Evolutionary conservation across 371 early-diverging fungal species (phyloP).

Genomic region (Massospora cicadina): DNA sequence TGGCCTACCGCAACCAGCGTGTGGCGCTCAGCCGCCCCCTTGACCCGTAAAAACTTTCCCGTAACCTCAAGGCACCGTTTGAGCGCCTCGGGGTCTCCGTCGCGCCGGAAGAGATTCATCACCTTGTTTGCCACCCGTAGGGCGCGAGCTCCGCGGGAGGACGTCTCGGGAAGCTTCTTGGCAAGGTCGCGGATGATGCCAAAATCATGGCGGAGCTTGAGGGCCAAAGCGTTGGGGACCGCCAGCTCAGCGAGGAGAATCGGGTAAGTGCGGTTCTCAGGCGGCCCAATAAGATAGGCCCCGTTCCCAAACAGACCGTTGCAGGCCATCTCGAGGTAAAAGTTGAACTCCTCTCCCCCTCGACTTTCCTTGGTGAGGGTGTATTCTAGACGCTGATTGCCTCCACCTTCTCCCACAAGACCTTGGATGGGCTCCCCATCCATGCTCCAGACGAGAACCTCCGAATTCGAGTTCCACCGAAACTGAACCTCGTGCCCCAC

Average conservation of each 20-base stretch:
- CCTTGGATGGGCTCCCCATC: constrained; percentile 76
- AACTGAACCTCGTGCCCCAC: constrained; percentile 48
- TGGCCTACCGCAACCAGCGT: constrained; percentile 65
- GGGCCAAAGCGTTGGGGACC: constrained; percentile 42
- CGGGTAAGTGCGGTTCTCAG: constrained; percentile 29
- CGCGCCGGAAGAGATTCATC: constrained; percentile 44
- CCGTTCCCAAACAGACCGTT: constrained; percentile 79
- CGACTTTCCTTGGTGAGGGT: constrained; percentile 37
- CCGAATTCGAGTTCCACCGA: constrained; percentile 67
- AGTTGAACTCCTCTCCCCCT: constrained; percentile 36
- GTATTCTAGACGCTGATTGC: constrained; percentile 54
- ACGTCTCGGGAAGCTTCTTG: constrained; percentile 45
- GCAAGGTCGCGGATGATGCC: constrained; percentile 59
- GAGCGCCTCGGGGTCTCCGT: constrained; percentile 23
- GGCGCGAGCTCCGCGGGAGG: constrained; percentile 54
- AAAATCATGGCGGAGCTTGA: constrained; percentile 54
- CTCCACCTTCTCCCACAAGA: constrained; percentile 59
- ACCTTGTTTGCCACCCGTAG: constrained; percentile 60
- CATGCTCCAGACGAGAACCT: constrained; percentile 73
- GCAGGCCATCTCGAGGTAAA: constrained; percentile 81
- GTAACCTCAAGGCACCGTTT: constrained; percentile 33
- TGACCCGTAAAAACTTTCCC: constrained; percentile 34
- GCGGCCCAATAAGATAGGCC: constrained; percentile 35
- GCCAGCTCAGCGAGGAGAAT: constrained; percentile 43
- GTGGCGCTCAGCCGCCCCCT: constrained; percentile 35